These are phyloP conservation scores for Rhizopus delemar DNA, from an alignment of 371 early-diverging fungal species.

Conservation along the genomic window DNA sequence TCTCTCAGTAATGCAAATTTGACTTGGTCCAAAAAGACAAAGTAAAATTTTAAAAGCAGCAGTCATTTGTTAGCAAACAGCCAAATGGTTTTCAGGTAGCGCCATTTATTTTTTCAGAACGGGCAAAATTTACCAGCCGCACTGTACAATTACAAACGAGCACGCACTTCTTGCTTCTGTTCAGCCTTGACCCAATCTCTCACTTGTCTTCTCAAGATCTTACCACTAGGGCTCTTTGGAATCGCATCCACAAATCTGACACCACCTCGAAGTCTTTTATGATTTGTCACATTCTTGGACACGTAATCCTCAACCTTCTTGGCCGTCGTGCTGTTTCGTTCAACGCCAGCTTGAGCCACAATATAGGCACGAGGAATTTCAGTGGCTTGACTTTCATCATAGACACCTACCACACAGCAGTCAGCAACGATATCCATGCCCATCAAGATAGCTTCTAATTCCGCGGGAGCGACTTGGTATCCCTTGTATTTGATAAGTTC, in stretches of 20 bases:
- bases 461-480: constrained; percentile 52
- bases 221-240: constrained; percentile 80
- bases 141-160: constrained; percentile 13
- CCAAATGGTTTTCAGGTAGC: no score
- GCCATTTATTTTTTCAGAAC: no score
- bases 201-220: constrained; percentile 70
- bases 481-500: constrained; percentile 81
- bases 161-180: constrained; percentile 16
- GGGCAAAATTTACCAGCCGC: no score
- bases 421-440: constrained; percentile 58
- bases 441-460: constrained; percentile 25
- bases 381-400: constrained; percentile 57
- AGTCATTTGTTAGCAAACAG: no score
- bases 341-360: constrained; percentile 50
- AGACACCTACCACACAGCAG: constrained; percentile 70
- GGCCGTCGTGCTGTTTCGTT: constrained; percentile 21
- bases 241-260: constrained; percentile 69
- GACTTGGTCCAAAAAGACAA: no score
- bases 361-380: constrained; percentile 81
- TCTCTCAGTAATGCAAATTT: no score
- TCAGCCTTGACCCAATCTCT: constrained; percentile 43
- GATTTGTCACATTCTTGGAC: constrained; percentile 59
- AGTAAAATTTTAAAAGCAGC: no score
- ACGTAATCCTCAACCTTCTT: constrained; percentile 51
- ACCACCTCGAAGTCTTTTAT: constrained; percentile 84